Evolutionary conservation across 176 grass and related monocot genomes (phyloP).

Genomic region (Oryza punctata): DNA sequence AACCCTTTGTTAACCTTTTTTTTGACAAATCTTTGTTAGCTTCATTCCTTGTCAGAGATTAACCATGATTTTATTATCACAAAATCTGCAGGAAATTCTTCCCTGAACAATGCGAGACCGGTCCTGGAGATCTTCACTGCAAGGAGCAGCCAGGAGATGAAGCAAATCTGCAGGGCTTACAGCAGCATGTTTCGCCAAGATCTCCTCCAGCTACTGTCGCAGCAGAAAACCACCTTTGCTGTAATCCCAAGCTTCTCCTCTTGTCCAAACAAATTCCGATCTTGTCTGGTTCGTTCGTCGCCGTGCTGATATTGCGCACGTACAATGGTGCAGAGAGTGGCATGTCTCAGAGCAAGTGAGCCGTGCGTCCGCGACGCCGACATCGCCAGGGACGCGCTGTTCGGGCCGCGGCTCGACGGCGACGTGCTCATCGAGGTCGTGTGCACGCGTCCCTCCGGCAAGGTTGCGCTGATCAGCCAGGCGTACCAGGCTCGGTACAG

Average conservation of each 20-base stretch:
- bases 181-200: constrained; percentile 22
- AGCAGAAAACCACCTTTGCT: constrained; percentile 9
- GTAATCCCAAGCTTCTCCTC: constrained; percentile 15
- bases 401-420: background rate
- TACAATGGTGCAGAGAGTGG: constrained; percentile 21
- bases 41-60: background rate
- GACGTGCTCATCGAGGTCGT: constrained; percentile 33
- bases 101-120: too few species aligned
- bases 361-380: constrained; percentile 35
- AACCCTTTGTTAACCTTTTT: too few species aligned
- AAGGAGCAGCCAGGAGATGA: too few species aligned
- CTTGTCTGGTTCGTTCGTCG: background rate
- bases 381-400: constrained; percentile 35
- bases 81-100: background rate
- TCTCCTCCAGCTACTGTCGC: constrained; percentile 20
- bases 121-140: too few species aligned
- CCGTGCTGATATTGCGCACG: background rate
- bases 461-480: constrained; percentile 11
- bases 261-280: background rate
- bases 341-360: constrained; percentile 24
- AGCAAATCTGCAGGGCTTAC: constrained; percentile 21
- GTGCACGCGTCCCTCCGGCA: constrained; percentile 28
- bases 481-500: constrained; percentile 28
- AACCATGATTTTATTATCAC: background rate
- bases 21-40: background rate